phyloP scores from a whole-genome alignment of 495 filamentous ascomycete species.

The Stereocaulon alpinum region DNA sequence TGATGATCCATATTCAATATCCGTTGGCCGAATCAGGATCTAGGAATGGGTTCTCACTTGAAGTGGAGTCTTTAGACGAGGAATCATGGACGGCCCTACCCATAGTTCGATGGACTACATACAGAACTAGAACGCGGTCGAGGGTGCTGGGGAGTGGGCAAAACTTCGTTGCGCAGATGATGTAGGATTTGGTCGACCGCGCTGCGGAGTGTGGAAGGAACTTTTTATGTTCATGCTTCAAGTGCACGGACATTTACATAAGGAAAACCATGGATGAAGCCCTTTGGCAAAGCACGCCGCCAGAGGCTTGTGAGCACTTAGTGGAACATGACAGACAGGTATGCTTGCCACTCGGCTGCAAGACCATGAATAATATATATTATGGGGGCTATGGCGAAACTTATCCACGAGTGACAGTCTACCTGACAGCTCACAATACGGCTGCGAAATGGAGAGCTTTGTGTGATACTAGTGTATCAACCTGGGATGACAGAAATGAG shows the following conservation, averaged over 20 bases:
- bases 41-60: background rate
- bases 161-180: slow-evolving; percentile 1
- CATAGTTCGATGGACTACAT: background rate
- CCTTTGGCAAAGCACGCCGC: background rate
- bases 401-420: background rate
- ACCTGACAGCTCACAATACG: background rate
- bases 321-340: background rate
- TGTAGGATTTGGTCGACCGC: background rate
- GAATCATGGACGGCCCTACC: background rate
- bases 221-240: background rate
- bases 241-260: background rate
- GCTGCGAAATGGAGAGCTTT: background rate
- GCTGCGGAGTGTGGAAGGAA: background rate
- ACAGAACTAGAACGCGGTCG: background rate
- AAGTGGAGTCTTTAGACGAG: background rate
- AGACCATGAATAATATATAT: background rate
- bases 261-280: background rate
- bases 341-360: background rate
- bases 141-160: background rate
- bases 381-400: background rate
- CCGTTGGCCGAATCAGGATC: background rate
- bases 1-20: background rate
- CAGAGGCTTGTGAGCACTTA: background rate
- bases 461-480: background rate
- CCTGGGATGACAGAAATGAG: background rate